Percentiles rank a stretch among this genome's conserved stretches.
Conservation (phyloP, 129 eudicot species). For the Chrysanthemum seticuspe region DNA sequence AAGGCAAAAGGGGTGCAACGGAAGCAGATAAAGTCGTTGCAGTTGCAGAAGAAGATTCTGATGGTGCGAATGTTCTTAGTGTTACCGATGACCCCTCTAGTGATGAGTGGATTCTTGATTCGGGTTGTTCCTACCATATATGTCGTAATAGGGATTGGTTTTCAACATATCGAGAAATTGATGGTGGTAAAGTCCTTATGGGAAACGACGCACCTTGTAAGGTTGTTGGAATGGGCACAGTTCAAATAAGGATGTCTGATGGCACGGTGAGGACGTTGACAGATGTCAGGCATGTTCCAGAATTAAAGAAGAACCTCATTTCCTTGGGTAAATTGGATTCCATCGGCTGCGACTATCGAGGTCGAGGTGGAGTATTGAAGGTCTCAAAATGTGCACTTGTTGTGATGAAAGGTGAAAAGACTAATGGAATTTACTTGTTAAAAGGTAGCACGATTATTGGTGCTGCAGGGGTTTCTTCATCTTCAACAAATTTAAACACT, state of each 20-base stretch:
- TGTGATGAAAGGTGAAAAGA: background rate
- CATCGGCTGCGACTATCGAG: background rate
- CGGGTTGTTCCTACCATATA: background rate
- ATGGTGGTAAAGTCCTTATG: conserved; percentile 18
- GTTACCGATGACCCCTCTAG: too few relatives aligned
- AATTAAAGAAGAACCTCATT: too few relatives aligned
- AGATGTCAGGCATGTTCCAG: too few relatives aligned
- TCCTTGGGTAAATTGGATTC: background rate
- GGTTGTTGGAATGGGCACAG: background rate
- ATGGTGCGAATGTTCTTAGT: too few relatives aligned
- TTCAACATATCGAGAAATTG: background rate
- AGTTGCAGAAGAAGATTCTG: too few relatives aligned
- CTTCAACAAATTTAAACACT: too few relatives aligned
- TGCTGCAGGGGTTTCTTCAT: too few relatives aligned
- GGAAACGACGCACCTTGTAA: conserved; percentile 16
- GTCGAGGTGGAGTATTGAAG: background rate
- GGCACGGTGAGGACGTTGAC: background rate
- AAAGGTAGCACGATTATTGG: too few relatives aligned
- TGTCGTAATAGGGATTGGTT: background rate
- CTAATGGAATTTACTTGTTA: background rate
- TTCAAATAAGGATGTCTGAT: conserved; percentile 2
- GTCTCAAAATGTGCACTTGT: background rate
- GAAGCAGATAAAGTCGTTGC: too few relatives aligned
- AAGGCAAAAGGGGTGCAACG: too few relatives aligned
- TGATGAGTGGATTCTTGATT: too few relatives aligned